Evolutionary conservation across 2,329 filamentous ascomycete genomes (phyloP).

Genomic region (Chaetomium sp.): DNA sequence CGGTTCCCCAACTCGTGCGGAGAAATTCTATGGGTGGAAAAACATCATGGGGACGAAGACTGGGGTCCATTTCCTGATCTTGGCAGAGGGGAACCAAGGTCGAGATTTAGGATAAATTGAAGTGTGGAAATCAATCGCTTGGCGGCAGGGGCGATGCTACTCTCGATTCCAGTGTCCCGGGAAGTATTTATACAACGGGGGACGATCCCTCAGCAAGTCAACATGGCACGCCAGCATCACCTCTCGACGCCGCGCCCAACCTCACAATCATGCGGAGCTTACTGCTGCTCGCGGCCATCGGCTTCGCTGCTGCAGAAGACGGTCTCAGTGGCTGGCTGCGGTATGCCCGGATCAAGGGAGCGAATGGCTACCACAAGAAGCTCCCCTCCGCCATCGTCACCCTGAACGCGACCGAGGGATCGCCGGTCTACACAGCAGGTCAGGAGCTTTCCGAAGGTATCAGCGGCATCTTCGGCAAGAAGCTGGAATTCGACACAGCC

Average conservation of each 20-base stretch:
- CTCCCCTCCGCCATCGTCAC: constrained; percentile 34
- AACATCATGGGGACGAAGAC: constrained; percentile 1
- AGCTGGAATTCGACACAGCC: constrained; percentile 37
- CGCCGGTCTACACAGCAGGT: constrained; percentile 62
- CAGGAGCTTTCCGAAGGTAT: constrained; percentile 62
- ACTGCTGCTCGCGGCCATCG: constrained; percentile 29
- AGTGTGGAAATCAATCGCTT: constrained; percentile 11
- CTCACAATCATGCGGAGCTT: constrained; percentile 23
- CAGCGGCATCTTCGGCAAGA: constrained; percentile 56
- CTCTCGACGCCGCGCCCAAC: constrained; percentile 6
- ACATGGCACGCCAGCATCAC: constrained; percentile 7
- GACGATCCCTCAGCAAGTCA: constrained; percentile 10
- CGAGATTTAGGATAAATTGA: constrained; percentile 25
- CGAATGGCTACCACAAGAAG: constrained; percentile 27
- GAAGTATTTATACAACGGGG: constrained; percentile 6
- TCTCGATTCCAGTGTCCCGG: neutral
- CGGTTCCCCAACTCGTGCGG: constrained; percentile 16
- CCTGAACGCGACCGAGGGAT: constrained; percentile 52
- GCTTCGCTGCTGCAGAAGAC: constrained; percentile 56
- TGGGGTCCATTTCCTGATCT: constrained; percentile 5
- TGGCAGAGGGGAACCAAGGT: constrained; percentile 22
- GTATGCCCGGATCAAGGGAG: constrained; percentile 55
- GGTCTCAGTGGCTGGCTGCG: constrained; percentile 66
- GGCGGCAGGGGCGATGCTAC: constrained; percentile 22
- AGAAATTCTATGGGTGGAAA: constrained; percentile 17